phyloP scores from a whole-genome alignment of 139 green algal genomes.

The Ulvella scutata region DNA sequence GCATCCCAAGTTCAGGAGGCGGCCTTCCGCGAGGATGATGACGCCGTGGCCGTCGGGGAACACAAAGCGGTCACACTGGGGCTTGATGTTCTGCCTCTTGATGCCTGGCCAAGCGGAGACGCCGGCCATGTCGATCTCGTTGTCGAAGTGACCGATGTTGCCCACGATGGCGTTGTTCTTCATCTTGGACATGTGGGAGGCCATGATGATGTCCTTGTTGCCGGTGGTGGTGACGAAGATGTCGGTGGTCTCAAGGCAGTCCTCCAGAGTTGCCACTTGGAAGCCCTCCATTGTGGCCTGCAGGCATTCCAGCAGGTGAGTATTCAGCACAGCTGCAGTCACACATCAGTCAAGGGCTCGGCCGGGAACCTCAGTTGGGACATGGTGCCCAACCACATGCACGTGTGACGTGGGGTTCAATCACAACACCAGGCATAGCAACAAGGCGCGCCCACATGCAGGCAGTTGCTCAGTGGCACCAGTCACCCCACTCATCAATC shows the following conservation, averaged over 20 bases:
- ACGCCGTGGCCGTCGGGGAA: constrained; percentile 97
- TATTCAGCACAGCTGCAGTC: neutral
- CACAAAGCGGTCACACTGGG: constrained; percentile 90
- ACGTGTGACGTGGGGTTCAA: no score
- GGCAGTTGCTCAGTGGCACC: no score
- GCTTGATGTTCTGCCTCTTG: constrained; percentile 98
- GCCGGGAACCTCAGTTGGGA: no score
- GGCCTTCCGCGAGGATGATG: constrained; percentile 96
- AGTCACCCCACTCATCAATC: no score
- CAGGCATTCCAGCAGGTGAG: neutral
- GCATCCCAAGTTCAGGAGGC: constrained; percentile 98
- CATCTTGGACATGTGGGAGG: constrained; percentile 93
- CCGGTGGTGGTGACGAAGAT: constrained; percentile 99
- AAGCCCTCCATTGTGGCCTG: constrained; percentile 10
- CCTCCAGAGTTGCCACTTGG: constrained; percentile 70
- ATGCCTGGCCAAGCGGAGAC: constrained; percentile 69
- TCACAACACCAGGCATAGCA: no score
- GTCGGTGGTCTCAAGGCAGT: constrained; percentile 65
- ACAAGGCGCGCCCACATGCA: no score
- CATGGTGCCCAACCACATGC: no score
- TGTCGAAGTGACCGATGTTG: constrained; percentile 99
- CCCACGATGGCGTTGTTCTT: constrained; percentile 99
- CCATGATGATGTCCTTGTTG: constrained; percentile 99
- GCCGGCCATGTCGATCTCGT: constrained; percentile 99
- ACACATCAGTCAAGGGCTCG: no score